Percentiles rank a stretch among this genome's conserved stretches.
These are phyloP conservation scores for Septoria petroselini DNA, from an alignment of 2,329 filamentous ascomycete species.

Conservation along the genomic window DNA sequence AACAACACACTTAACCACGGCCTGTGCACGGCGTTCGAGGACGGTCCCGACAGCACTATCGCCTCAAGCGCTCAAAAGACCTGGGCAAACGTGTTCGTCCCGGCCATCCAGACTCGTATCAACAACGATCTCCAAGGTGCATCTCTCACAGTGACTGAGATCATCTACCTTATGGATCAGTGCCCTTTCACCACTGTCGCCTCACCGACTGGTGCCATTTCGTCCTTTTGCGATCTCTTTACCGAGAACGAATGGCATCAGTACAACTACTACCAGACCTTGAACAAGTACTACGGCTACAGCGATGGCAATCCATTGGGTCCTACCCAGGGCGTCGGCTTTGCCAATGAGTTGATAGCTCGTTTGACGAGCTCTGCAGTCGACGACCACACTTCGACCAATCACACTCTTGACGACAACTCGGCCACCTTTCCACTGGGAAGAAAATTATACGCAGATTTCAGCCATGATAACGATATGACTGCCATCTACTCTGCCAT, in stretches of 20 bases:
- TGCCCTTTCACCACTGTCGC: slow-evolving; percentile 84
- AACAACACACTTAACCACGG: slow-evolving; percentile 84
- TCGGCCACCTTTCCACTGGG: slow-evolving; percentile 69
- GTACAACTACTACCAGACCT: slow-evolving; percentile 76
- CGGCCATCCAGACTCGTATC: slow-evolving; percentile 65
- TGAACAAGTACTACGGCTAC: slow-evolving; percentile 84
- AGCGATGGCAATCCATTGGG: slow-evolving; percentile 73
- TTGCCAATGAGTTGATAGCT: slow-evolving; percentile 81
- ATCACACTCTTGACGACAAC: slow-evolving; percentile 69
- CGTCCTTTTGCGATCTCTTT: slow-evolving; percentile 75
- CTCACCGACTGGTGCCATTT: slow-evolving; percentile 54
- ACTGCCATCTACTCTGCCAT: slow-evolving; percentile 70
- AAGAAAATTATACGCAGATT: slow-evolving; percentile 73
- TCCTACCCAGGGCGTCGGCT: slow-evolving; percentile 82
- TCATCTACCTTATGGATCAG: slow-evolving; percentile 77
- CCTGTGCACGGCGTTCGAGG: slow-evolving; percentile 68
- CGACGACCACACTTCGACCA: slow-evolving; percentile 69
- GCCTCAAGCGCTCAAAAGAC: slow-evolving; percentile 52
- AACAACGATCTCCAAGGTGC: slow-evolving; percentile 66
- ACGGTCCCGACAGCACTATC: slow-evolving; percentile 51
- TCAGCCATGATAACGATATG: slow-evolving; percentile 90
- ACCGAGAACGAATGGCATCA: slow-evolving; percentile 71
- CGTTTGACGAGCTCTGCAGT: slow-evolving; percentile 69
- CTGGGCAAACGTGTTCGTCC: slow-evolving; percentile 64
- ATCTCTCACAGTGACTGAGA: slow-evolving; percentile 61